Evolutionary conservation across 2,329 filamentous ascomycete genomes (phyloP), one percentile per base, ranked within the genome.

Genomic region (Sclerotiophoma versabilis): DNA sequence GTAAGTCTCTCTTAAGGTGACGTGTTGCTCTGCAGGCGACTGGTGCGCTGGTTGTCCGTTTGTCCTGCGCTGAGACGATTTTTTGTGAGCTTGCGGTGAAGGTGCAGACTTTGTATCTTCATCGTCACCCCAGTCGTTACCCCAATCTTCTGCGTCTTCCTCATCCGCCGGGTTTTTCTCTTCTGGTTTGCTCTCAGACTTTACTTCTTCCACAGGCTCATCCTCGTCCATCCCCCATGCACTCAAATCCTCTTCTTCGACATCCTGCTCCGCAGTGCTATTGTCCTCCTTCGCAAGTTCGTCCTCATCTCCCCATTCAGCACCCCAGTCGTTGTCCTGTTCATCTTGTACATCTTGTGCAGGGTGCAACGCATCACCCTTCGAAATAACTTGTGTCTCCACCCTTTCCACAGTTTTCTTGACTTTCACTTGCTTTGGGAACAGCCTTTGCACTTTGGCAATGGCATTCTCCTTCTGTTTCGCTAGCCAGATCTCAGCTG

Each of bases 1-100:
- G 73, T 96, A 99, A 1, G 84, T 90, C 76, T 99, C 95, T 57
- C 83, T 89, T 37, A 98, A 77, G 0, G 90, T 89, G 54, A 98
- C 78, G 69, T 95, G 89, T 49, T 86, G 81, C 8, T 79, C 70
- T 39, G 57, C 59, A 0, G 62, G 27, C 19, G 56, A 37, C 17
- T 68, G 59, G 2, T 65, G 38, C 19, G 71, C 59, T 4, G 69
- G 53, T 29, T 74, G 72, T 20, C 64, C 63, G 42, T 74, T 75
- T 12, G 57, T 49, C 52, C 63, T 76, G 60, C 45, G 73, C 61
- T 58, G 71, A 14, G 56, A 22, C 26, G 53, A 77, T 26, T 60
- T 55, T 15, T 29, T 63, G 29, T 59, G 38, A 20, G 54, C 36
- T 15, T 58, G 47, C 12, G 53, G 44, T 22, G 59, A 48, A 20